These are phyloP conservation scores for Claviceps spartinae DNA, from an alignment of 2,329 filamentous ascomycete species.

Conservation along the genomic window DNA sequence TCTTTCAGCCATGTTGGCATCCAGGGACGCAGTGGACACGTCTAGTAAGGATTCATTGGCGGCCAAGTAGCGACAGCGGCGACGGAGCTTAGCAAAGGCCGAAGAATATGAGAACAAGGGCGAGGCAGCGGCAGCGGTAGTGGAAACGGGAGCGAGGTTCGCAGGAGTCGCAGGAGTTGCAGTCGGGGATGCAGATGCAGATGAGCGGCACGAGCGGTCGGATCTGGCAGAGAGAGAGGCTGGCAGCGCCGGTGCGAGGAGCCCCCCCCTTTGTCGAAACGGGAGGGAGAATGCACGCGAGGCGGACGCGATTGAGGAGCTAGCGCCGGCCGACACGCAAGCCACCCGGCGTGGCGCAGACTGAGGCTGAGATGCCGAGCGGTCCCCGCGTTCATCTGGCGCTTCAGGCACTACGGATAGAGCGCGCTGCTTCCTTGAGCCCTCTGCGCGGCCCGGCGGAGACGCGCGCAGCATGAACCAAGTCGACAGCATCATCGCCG, in stretches of 20 bases:
- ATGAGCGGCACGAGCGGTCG: neutral
- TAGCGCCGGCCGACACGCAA: neutral
- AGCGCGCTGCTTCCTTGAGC: neutral
- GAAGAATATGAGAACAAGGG: neutral
- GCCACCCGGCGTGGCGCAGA: slow-evolving; percentile 1
- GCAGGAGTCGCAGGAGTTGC: neutral
- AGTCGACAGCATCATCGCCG: neutral
- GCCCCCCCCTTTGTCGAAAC: neutral
- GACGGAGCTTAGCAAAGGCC: slow-evolving; percentile 1
- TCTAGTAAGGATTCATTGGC: slow-evolving; percentile 15
- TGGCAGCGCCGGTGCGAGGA: neutral
- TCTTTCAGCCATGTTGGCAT: slow-evolving; percentile 15
- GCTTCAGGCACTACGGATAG: slow-evolving; percentile 2
- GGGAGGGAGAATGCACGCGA: neutral
- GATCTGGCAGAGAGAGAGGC: neutral
- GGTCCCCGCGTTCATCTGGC: neutral
- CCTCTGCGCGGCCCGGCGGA: neutral
- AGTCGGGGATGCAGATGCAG: neutral
- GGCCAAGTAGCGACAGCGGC: slow-evolving; percentile 2
- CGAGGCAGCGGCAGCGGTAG: neutral
- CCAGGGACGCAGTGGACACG: slow-evolving; percentile 8
- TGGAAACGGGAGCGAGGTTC: neutral
- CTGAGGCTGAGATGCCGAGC: neutral
- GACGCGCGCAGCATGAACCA: neutral
- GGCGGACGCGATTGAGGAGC: neutral